Percentiles rank a stretch among this genome's conserved stretches.
phyloP scores from a whole-genome alignment of 305 asterid genomes.

The Plantago coronopus region DNA sequence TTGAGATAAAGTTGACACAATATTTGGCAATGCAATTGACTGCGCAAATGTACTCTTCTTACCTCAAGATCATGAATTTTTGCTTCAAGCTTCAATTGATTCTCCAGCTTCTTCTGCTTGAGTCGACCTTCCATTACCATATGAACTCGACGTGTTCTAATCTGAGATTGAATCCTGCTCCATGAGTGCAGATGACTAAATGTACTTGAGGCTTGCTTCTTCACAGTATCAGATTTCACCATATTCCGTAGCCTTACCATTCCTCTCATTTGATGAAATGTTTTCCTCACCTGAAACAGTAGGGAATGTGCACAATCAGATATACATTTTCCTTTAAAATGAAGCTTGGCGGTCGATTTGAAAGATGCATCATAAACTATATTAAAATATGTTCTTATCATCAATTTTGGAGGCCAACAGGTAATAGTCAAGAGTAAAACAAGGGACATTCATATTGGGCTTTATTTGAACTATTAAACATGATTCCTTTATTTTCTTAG shows the following conservation, averaged over 20 bases:
- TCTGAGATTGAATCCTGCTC: conserved; percentile 67
- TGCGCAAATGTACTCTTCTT: conserved; percentile 7
- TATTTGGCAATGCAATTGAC: too few species aligned
- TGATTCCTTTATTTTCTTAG: neutral
- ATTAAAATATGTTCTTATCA: too few species aligned
- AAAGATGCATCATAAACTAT: neutral
- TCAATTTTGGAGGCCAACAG: neutral
- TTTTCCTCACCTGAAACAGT: conserved; percentile 61
- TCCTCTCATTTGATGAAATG: conserved; percentile 50
- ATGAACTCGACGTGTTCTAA: conserved; percentile 60
- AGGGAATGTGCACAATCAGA: conserved; percentile 16
- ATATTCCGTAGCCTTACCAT: conserved; percentile 49
- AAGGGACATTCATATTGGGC: neutral
- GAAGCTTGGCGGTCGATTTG: conserved; percentile 7
- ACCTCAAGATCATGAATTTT: conserved; percentile 91
- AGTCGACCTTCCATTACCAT: conserved; percentile 78
- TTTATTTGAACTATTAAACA: neutral
- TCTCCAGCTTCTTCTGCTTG: conserved; percentile 72
- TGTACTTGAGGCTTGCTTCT: conserved; percentile 71
- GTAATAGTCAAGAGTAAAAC: neutral
- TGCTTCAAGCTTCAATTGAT: conserved; percentile 78
- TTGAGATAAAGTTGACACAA: too few species aligned
- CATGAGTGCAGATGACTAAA: conserved; percentile 65
- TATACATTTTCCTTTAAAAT: conserved; percentile 1
- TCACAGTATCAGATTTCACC: conserved; percentile 47